Evolutionary conservation across 495 filamentous ascomycete genomes (phyloP).

Genomic region (Hyphodiscus hymeniophilus): DNA sequence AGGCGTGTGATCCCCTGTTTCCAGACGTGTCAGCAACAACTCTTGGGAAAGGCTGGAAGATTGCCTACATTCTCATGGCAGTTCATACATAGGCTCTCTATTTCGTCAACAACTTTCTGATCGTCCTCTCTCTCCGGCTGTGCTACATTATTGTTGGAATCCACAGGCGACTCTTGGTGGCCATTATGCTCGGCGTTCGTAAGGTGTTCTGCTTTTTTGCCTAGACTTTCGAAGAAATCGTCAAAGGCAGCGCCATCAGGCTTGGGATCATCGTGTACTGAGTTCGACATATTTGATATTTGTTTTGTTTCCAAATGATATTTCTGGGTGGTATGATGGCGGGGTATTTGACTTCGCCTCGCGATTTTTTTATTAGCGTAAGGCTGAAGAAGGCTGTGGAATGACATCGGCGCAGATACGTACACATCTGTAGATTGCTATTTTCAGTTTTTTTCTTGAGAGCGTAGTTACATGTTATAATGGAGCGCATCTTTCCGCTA

Average conservation of each 20-base stretch:
- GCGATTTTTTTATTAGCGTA: constrained; percentile 2
- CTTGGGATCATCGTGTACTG: constrained; percentile 15
- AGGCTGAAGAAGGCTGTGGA: constrained; percentile 10
- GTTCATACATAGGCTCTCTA: constrained; percentile 75
- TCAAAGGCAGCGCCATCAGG: constrained; percentile 22
- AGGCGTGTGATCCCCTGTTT: constrained; percentile 73
- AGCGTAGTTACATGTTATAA: too few relatives aligned
- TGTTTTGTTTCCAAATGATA: constrained; percentile 21
- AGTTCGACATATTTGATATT: constrained; percentile 24
- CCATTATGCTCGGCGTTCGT: constrained; percentile 10
- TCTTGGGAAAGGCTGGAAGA: neutral
- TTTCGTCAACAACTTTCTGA: constrained; percentile 54
- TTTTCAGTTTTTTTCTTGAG: neutral
- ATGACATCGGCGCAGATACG: neutral
- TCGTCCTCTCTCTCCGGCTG: constrained; percentile 13
- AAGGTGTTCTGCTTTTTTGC: constrained; percentile 42
- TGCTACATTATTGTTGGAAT: neutral
- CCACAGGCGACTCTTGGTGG: neutral
- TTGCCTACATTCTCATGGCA: constrained; percentile 69
- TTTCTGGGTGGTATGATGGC: constrained; percentile 18
- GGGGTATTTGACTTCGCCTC: constrained; percentile 1
- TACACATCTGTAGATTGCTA: neutral
- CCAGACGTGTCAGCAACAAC: too few relatives aligned
- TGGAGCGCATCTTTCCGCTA: too few relatives aligned
- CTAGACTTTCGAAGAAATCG: constrained; percentile 46